Percentiles rank a stretch among this genome's conserved stretches.
Conservation (phyloP, 1,284 basidiomycete genomes). For the Cutaneotrichosporon sp. region DNA sequence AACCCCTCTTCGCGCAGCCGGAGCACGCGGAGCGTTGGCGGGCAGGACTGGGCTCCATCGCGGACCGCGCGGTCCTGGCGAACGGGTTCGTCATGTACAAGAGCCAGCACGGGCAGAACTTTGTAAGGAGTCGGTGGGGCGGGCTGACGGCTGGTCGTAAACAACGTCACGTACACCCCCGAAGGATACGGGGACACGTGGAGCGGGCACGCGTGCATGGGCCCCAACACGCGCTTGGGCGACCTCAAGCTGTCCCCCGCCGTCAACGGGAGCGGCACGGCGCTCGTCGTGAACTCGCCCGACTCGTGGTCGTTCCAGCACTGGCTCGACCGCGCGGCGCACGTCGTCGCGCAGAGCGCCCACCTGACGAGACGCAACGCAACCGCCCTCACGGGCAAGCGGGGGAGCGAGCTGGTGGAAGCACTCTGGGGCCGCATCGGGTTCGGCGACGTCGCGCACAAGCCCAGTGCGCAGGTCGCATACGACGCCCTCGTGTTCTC, state of each 20-base stretch:
- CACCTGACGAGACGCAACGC: not conserved
- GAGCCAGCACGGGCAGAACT: conserved; percentile 10
- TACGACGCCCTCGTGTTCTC: conserved; percentile 2
- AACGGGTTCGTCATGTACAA: not conserved
- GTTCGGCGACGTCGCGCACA: not conserved
- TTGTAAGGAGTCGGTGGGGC: not conserved
- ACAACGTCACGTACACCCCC: not conserved
- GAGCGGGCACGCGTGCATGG: not conserved
- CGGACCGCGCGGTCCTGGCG: not conserved
- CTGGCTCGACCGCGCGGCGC: conserved; percentile 11
- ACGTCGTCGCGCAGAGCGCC: conserved; percentile 1
- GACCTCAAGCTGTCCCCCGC: not conserved
- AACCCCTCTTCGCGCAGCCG: not conserved
- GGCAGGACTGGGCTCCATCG: not conserved
- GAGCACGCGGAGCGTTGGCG: not conserved
- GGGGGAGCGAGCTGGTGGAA: not conserved
- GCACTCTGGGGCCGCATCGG: conserved; percentile 6
- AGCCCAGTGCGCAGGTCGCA: not conserved
- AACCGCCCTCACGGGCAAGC: not conserved
- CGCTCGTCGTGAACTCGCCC: conserved; percentile 6
- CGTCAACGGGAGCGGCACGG: not conserved
- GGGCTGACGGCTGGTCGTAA: conserved; percentile 3
- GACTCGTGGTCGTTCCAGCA: conserved; percentile 16
- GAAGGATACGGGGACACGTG: not conserved
- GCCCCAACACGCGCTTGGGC: not conserved